Percentiles rank a stretch among this genome's conserved stretches.
phyloP scores from a whole-genome alignment of 2,329 filamentous ascomycete species.

The Harringtonia lauricola region DNA sequence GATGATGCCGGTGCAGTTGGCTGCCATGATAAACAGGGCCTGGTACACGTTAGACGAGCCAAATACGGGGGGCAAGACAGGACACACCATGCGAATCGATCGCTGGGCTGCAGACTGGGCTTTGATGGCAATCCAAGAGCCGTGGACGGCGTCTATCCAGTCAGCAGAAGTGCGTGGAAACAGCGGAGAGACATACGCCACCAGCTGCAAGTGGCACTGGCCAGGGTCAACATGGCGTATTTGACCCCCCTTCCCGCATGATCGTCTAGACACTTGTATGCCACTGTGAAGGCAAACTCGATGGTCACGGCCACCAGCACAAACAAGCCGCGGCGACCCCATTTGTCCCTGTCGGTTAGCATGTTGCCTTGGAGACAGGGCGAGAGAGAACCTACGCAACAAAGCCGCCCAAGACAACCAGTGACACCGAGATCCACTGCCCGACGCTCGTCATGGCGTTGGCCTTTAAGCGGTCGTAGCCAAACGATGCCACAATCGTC shows the following conservation, averaged over 20 bases:
- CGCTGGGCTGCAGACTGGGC: not conserved
- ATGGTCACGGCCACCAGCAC: conserved; percentile 7
- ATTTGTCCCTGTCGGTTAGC: conserved; percentile 5
- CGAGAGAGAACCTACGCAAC: not conserved
- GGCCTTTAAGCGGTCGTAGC: conserved; percentile 33
- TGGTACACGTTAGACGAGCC: too few relatives aligned
- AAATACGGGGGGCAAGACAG: too few relatives aligned
- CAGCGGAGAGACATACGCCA: conserved; percentile 8
- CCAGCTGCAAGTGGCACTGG: conserved; percentile 11
- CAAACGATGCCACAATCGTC: conserved; percentile 40
- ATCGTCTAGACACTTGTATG: conserved; percentile 11
- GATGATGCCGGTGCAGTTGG: conserved; percentile 50
- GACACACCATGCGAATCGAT: conserved; percentile 4
- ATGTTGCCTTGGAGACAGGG: not conserved
- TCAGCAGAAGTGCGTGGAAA: not conserved
- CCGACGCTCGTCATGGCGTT: conserved; percentile 46
- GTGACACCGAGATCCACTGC: conserved; percentile 39
- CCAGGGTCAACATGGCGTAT: conserved; percentile 10
- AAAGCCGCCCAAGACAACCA: conserved; percentile 5
- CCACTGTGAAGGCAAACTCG: conserved; percentile 12
- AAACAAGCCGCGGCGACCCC: conserved; percentile 9
- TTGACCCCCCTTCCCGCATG: conserved; percentile 4
- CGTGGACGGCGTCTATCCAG: conserved; percentile 12
- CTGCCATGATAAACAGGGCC: conserved; percentile 47
- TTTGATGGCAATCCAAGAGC: conserved; percentile 12